phyloP scores from a whole-genome alignment of 2,329 filamentous ascomycete genomes.

The Monosporascus sp. region DNA sequence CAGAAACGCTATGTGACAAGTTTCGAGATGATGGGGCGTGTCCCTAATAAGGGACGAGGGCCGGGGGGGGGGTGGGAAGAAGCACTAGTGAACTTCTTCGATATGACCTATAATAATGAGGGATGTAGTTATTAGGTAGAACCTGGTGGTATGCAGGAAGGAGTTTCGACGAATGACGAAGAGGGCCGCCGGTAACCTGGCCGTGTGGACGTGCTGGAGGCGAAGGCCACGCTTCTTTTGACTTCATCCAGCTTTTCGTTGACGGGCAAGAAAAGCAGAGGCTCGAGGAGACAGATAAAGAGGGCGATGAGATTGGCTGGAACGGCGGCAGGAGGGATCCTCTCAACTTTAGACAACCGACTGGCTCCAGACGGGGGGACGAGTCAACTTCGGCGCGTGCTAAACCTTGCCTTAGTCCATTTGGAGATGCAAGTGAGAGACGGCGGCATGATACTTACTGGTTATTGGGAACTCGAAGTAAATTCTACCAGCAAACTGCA shows the following conservation, averaged over 20 bases:
- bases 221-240: neutral
- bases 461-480: neutral
- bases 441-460: neutral
- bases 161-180: too few relatives aligned
- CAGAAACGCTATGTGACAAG: conserved; percentile 23
- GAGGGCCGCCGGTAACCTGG: too few relatives aligned
- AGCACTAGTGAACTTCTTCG: neutral
- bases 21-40: conserved; percentile 21
- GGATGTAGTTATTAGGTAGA: neutral
- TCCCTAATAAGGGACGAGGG: conserved; percentile 9
- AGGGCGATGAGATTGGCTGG: conserved; percentile 1
- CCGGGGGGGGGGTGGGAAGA: conserved; percentile 1
- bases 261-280: neutral
- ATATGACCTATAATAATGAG: neutral
- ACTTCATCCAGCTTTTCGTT: neutral
- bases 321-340: conserved; percentile 2
- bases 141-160: too few relatives aligned
- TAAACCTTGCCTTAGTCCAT: neutral
- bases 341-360: neutral
- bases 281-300: neutral
- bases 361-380: neutral
- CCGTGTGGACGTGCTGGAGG: neutral
- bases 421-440: neutral
- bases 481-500: neutral
- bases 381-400: neutral